These are phyloP conservation scores for Candida orba DNA, from an alignment of 805 yeast genomes.

Conservation along the genomic window DNA sequence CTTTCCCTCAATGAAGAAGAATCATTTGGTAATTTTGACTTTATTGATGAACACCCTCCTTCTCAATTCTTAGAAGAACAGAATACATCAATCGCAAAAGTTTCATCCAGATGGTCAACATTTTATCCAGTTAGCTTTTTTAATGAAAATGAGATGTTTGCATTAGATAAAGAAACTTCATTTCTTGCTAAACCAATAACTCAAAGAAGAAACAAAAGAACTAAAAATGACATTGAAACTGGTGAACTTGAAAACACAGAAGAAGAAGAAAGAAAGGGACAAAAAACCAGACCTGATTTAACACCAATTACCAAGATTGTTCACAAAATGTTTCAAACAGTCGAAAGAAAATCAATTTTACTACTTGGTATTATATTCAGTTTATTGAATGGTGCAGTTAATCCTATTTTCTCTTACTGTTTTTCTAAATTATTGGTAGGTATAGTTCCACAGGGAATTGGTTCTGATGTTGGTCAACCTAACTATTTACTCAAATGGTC, in stretches of 20 bases:
- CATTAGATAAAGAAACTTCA: conserved; percentile 4
- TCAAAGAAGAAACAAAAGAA: conserved; percentile 7
- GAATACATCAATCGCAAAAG: too few species aligned
- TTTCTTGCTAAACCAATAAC: not conserved
- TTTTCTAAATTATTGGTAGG: conserved; percentile 64
- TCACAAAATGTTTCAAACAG: conserved; percentile 23
- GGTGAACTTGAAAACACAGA: not conserved
- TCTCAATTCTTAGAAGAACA: too few species aligned
- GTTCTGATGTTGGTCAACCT: conserved; percentile 26
- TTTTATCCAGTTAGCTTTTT: conserved; percentile 16
- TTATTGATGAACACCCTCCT: not conserved
- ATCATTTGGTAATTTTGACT: not conserved
- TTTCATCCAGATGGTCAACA: conserved; percentile 9
- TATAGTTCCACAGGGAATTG: conserved; percentile 40
- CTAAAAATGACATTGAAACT: not conserved
- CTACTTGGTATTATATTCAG: conserved; percentile 47
- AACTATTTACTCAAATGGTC: conserved; percentile 56
- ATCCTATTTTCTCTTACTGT: conserved; percentile 74
- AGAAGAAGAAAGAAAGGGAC: not conserved
- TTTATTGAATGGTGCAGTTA: conserved; percentile 50
- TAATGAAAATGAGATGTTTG: conserved; percentile 3
- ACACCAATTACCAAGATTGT: conserved; percentile 25
- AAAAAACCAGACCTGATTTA: conserved; percentile 16
- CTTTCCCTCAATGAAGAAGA: conserved; percentile 1
- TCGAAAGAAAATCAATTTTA: conserved; percentile 24